phyloP scores from a whole-genome alignment of 2,329 filamentous ascomycete species.

The Oidium heveae region DNA sequence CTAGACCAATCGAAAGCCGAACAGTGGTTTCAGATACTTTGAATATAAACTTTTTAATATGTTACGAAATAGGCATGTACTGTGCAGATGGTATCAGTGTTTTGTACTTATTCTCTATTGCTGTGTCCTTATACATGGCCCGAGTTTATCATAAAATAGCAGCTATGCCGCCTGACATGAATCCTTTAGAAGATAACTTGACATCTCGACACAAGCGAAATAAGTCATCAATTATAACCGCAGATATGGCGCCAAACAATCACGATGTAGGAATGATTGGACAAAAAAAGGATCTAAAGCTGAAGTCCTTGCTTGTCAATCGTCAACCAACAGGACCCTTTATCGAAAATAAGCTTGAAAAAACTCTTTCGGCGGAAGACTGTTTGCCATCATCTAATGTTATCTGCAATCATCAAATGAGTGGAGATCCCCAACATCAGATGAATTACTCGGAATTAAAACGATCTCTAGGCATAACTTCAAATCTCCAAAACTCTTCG shows the following conservation, averaged over 20 bases:
- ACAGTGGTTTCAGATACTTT: not conserved
- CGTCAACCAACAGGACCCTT: conserved; percentile 33
- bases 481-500: too few relatives aligned
- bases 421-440: conserved; percentile 26
- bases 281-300: conserved; percentile 17
- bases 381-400: conserved; percentile 26
- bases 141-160: conserved; percentile 63
- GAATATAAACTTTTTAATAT: conserved; percentile 21
- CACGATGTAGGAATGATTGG: conserved; percentile 25
- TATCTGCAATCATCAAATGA: conserved; percentile 28
- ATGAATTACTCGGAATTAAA: too few relatives aligned
- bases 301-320: conserved; percentile 19
- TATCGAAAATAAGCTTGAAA: conserved; percentile 25
- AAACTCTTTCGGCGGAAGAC: conserved; percentile 24
- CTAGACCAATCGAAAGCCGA: not conserved
- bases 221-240: conserved; percentile 19
- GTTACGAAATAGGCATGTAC: conserved; percentile 44
- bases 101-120: conserved; percentile 45
- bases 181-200: conserved; percentile 67
- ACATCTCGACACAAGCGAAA: conserved; percentile 68
- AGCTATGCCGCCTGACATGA: conserved; percentile 74
- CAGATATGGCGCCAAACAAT: conserved; percentile 26
- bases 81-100: conserved; percentile 35
- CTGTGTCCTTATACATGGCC: conserved; percentile 49
- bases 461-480: too few relatives aligned